Base-by-base conservation (phyloP, 2,329 filamentous ascomycete species). In the Aspergillus floridensis region DNA sequence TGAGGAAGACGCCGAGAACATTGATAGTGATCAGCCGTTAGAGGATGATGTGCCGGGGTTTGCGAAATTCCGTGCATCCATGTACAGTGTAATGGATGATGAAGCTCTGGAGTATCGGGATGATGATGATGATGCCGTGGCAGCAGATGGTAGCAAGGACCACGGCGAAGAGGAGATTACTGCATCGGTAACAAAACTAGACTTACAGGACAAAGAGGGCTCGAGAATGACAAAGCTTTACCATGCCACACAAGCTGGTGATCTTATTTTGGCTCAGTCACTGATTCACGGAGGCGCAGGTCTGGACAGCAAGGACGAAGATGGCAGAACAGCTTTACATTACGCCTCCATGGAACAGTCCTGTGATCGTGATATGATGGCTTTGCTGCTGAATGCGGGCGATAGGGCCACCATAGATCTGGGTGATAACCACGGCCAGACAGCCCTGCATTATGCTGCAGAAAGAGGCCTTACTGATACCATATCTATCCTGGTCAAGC, bases 211-310 rank as follows among this genome's bases (percentile, higher is more conserved):
- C 53, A 60, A 53, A 57, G 53, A 60, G 26, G 41, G 38, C 38
- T 70, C 61, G 60, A 69, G 62, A 65, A 69, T 56, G 65, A 70
- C 56, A 64, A 69, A 60, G 61, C 61, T 62, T 61, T 68, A 51
- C 53, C 48, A 49, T 41, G 58, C 53, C 32, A 46, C 57, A 24
- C 58, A 56, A 31, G 49, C 47, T 41, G n/a, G 53, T 32, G 38
- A 56, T 51, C 29, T 61, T 26, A 29, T 21, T 21, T 41, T 53
- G 32, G 50, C n/a, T 41, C 50, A 53, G 32, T 53, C 50, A 5
- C 32, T 53, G 22, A 53, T 26, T 29, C 50, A 53, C 50, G 32
- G 50, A 53, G 50, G 50, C 32, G 50, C 50, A 53, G 32, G 19
- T 41, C 19, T 53, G 32, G 31, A 12, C 32, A 53, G 32, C 31